phyloP scores from a whole-genome alignment of 768 basidiomycete species.

The Solioccasus polychromus region DNA sequence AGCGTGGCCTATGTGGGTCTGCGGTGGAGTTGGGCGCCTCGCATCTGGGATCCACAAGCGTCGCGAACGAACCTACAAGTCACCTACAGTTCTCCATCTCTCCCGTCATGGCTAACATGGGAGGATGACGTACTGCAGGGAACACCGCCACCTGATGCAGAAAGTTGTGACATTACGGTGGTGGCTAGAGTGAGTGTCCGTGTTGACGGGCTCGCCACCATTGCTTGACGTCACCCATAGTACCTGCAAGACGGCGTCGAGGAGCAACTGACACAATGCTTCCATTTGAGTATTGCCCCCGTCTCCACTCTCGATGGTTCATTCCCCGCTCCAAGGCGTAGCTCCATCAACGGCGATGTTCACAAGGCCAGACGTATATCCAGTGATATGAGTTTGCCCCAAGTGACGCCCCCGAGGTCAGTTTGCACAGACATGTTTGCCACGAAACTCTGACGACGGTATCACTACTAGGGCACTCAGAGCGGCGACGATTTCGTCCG shows the following conservation, averaged over 20 bases:
- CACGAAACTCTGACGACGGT: conserved; percentile 5
- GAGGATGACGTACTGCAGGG: conserved; percentile 80
- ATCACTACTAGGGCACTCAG: conserved; percentile 27
- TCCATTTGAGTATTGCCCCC: conserved; percentile 72
- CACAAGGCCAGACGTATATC: conserved; percentile 41
- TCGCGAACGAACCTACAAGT: conserved; percentile 79
- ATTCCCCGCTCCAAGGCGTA: conserved; percentile 43
- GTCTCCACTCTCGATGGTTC: conserved; percentile 48
- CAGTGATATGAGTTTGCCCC: conserved; percentile 38
- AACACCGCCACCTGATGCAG: conserved; percentile 72
- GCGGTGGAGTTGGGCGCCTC: conserved; percentile 87
- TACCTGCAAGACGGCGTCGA: conserved; percentile 75
- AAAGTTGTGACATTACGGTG: conserved; percentile 70
- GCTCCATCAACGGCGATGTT: conserved; percentile 45
- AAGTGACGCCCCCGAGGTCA: conserved; percentile 30
- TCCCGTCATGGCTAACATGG: conserved; percentile 90
- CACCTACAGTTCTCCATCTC: conserved; percentile 71
- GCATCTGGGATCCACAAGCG: conserved; percentile 96
- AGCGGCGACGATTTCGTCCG: conserved; percentile 28
- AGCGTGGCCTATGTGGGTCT: conserved; percentile 78
- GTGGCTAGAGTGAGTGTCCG: conserved; percentile 62
- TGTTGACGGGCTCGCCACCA: neutral
- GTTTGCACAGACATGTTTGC: conserved; percentile 1
- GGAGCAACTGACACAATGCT: conserved; percentile 61
- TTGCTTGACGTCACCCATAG: conserved; percentile 14